Base-by-base conservation (phyloP, 139 green algal genomes). In the Chlorella sp. region DNA sequence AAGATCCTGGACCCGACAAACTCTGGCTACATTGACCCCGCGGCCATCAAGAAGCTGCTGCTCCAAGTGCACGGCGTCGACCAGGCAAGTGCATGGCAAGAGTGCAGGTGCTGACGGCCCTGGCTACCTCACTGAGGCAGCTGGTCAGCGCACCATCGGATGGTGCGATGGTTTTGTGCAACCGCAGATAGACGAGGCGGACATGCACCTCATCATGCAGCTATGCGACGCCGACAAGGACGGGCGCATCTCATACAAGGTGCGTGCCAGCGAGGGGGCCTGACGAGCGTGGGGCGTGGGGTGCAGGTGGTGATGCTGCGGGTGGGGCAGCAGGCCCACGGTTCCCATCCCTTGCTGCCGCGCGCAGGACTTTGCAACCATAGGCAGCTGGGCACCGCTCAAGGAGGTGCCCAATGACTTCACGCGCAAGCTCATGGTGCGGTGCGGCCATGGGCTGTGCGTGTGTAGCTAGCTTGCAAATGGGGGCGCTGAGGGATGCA, bases 181-280 rank as follows among this genome's bases (percentile, higher is more conserved):
- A 55, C 42, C n/a, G 71, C 60, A 76, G 71, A 49, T 77, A 23
- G 72, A 72, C 32, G 72, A 77, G 2, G 72, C 26, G 22, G 72
- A 77, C 49, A 66, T 72, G 63, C n/a, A 77, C 27, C 35, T 71
- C 10, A 23, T 77, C 22, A 66, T 51, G 32, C 5, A 55, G 2
- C 20, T 77, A 2, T 61, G 35, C 51, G 72, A 77, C 63, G 29
- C 32, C 14, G 72, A 77, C 36, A 64, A 67, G 42, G 72, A 77
- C 67, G 72, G 72, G 17, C 62, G 72, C 14, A 69, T 77, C 63
- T 77, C 72, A 35, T 50, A 72, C 22, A 72, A 62, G 61, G 70
- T 75, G 61, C 31, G 70, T 1, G 2, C 10, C 10, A 49, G 66
- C 26, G 30, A 55, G 27, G 32, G 66, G 17, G 35, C 23, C 31